Conservation (phyloP, 371 early-diverging fungal species). For the Mortierella sp. region DNA sequence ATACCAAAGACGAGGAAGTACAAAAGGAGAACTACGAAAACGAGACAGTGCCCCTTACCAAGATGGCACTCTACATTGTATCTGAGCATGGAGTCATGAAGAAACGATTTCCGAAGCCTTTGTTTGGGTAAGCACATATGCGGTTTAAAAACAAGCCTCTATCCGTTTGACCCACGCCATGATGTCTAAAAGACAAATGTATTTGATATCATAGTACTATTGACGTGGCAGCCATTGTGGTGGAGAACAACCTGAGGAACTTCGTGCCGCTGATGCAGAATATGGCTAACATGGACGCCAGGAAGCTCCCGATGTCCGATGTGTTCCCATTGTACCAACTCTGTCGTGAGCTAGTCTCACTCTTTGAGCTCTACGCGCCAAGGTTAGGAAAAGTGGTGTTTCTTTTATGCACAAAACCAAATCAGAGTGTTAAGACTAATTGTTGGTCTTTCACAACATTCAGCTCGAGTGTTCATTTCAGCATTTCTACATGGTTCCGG, state of each 20-base stretch:
- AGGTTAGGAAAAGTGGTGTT: conserved; percentile 23
- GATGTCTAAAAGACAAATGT: neutral
- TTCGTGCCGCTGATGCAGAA: conserved; percentile 54
- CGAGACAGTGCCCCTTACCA: conserved; percentile 47
- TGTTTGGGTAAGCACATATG: conserved; percentile 48
- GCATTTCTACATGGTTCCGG: conserved; percentile 73
- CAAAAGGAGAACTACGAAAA: conserved; percentile 47
- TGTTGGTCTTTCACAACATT: neutral
- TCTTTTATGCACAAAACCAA: no score
- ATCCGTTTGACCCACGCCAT: neutral
- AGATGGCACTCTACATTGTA: conserved; percentile 49
- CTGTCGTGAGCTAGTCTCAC: conserved; percentile 39
- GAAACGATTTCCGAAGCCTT: conserved; percentile 45
- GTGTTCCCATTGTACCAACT: conserved; percentile 51
- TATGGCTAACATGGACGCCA: conserved; percentile 55
- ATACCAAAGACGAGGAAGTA: conserved; percentile 54
- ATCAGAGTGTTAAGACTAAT: no score
- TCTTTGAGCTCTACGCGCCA: conserved; percentile 48
- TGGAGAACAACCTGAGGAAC: conserved; percentile 43
- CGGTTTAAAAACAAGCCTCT: no score
- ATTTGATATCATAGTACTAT: neutral
- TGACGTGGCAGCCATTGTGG: conserved; percentile 48
- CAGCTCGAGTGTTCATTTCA: conserved; percentile 58
- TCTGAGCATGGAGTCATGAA: conserved; percentile 47
- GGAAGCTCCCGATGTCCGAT: conserved; percentile 44